A percentile compares a stretch with the other conserved stretches of the same genome.
Evolutionary conservation across 441 rosid species (phyloP).

Genomic region (Corymbia citriodora): DNA sequence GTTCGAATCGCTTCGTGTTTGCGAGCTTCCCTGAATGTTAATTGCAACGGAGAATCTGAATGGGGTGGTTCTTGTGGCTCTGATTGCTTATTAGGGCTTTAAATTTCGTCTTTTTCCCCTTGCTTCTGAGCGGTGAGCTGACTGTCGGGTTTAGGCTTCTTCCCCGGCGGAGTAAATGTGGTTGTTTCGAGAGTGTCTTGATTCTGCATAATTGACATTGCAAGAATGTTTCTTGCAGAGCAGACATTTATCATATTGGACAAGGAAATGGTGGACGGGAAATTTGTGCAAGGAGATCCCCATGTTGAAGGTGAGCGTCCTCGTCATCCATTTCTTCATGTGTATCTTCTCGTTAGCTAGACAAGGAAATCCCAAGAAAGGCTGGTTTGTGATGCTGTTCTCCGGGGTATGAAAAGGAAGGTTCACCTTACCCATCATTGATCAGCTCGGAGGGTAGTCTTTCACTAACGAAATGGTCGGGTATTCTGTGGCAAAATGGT

Average conservation of each 20-base stretch:
- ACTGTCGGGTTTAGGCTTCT: background rate
- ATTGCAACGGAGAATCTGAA: background rate
- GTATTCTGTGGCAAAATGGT: background rate
- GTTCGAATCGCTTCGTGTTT: background rate
- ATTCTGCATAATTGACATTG: background rate
- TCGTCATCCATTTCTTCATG: background rate
- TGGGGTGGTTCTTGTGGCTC: background rate
- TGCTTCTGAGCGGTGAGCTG: background rate
- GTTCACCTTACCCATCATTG: background rate
- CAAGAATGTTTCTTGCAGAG: constrained; percentile 39
- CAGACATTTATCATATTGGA: constrained; percentile 83
- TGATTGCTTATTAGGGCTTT: background rate
- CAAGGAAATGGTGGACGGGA: constrained; percentile 51
- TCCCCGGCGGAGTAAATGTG: background rate
- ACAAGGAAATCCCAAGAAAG: background rate
- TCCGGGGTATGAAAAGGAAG: background rate
- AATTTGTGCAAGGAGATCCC: constrained; percentile 55
- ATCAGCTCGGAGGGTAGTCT: background rate
- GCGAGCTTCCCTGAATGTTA: background rate
- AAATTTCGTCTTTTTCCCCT: background rate
- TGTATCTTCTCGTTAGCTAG: background rate
- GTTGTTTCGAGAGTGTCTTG: background rate
- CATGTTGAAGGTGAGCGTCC: constrained; percentile 51
- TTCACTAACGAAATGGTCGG: background rate
- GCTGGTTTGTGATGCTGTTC: background rate